Conservation (phyloP, 139 green algal genomes). For the Coelastrella sp. region DNA sequence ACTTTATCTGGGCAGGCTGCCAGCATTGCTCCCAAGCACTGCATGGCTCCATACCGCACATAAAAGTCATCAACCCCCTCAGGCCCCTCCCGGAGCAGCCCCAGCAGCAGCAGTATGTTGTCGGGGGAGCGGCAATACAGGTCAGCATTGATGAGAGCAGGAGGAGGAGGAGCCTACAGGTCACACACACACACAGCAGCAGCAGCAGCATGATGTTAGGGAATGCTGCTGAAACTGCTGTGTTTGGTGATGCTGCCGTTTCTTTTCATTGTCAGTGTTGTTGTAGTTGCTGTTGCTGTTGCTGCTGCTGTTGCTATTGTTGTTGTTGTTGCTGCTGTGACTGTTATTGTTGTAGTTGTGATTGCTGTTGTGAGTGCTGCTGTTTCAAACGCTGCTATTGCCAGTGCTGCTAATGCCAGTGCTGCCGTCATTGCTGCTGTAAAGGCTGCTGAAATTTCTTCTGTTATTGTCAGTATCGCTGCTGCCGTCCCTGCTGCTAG, state of each 20-base stretch:
- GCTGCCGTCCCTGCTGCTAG: too few relatives aligned
- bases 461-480: too few relatives aligned
- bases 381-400: neutral
- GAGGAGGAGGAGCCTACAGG: constrained; percentile 3
- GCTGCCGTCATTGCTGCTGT: neutral
- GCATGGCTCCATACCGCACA: constrained; percentile 87
- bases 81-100: constrained; percentile 77
- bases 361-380: too few relatives aligned
- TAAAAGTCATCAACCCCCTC: constrained; percentile 87
- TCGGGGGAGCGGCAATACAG: constrained; percentile 74
- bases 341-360: too few relatives aligned
- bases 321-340: too few relatives aligned
- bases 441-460: too few relatives aligned
- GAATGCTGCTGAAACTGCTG: neutral
- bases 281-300: neutral
- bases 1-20: constrained; percentile 52
- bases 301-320: too few relatives aligned
- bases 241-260: neutral
- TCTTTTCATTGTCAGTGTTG: neutral
- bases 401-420: neutral
- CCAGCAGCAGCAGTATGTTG: constrained; percentile 80
- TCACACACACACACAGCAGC: neutral
- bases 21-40: constrained; percentile 82
- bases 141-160: constrained; percentile 80
- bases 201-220: neutral